These are phyloP conservation scores for Aspergillus saccharolyticus DNA, from an alignment of 495 filamentous ascomycete genomes.

Conservation along the genomic window DNA sequence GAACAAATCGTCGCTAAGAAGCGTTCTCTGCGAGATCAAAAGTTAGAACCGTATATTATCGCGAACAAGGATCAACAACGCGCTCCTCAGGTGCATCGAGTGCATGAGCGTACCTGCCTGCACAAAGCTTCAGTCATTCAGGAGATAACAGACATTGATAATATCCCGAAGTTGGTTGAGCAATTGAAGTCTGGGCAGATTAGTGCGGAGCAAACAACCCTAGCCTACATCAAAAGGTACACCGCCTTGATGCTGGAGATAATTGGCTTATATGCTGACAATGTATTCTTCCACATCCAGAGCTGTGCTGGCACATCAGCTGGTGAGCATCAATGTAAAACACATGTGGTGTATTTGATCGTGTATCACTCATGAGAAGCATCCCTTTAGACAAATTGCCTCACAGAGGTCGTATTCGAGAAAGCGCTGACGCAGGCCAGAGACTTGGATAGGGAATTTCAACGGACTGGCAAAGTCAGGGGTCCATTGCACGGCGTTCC, in stretches of 20 bases:
- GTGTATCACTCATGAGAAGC: background rate
- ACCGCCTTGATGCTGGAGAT: background rate
- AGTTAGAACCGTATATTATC: conserved; percentile 27
- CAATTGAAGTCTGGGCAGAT: conserved; percentile 33
- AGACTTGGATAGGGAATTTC: conserved; percentile 48
- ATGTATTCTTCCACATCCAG: conserved; percentile 19
- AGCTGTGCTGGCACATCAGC: conserved; percentile 52
- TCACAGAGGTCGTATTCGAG: conserved; percentile 62
- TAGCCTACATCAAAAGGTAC: conserved; percentile 49
- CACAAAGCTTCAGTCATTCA: conserved; percentile 20
- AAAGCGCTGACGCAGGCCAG: conserved; percentile 54
- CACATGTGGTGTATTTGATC: background rate
- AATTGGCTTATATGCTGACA: background rate
- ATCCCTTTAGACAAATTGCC: conserved; percentile 46
- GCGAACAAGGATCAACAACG: conserved; percentile 23
- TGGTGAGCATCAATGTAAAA: conserved; percentile 27
- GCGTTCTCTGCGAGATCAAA: conserved; percentile 23
- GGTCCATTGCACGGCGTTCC: conserved; percentile 65
- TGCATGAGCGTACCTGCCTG: conserved; percentile 23
- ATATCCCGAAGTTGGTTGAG: conserved; percentile 29
- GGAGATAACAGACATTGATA: conserved; percentile 39
- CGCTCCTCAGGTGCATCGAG: conserved; percentile 18
- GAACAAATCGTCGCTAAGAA: conserved; percentile 30
- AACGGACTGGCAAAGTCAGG: conserved; percentile 37
- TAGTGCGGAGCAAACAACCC: conserved; percentile 37